These are phyloP conservation scores for Skeletonema potamos DNA, from an alignment of 108 stramenopile genomes.

Conservation along the genomic window DNA sequence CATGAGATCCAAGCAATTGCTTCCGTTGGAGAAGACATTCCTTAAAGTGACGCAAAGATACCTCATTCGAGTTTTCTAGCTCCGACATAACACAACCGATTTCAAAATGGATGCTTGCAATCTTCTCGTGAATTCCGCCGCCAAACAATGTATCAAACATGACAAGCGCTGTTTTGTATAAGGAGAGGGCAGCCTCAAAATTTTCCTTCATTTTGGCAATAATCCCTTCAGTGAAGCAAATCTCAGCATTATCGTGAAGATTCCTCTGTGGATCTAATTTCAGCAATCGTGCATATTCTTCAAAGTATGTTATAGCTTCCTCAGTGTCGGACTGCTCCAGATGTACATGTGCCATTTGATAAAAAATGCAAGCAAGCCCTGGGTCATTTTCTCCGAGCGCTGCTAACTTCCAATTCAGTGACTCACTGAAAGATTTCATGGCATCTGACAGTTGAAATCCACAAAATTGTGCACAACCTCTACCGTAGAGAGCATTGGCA, in stretches of 20 bases:
- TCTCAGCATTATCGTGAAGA: constrained; percentile 44
- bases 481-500: constrained; percentile 51
- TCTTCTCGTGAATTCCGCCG: constrained; percentile 31
- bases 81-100: constrained; percentile 71
- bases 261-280: constrained; percentile 39
- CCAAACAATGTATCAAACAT: constrained; percentile 46
- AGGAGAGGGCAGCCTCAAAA: constrained; percentile 28
- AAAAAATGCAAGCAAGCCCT: constrained; percentile 48
- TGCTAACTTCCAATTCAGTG: constrained; percentile 51
- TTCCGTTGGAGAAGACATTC: constrained; percentile 68
- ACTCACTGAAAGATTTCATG: constrained; percentile 51
- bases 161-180: constrained; percentile 35
- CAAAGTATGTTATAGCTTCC: constrained; percentile 40
- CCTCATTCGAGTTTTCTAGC: constrained; percentile 56
- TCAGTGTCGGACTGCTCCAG: constrained; percentile 35
- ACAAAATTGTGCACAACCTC: constrained; percentile 47
- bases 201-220: constrained; percentile 39
- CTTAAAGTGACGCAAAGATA: constrained; percentile 67
- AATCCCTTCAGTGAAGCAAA: constrained; percentile 44
- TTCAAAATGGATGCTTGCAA: constrained; percentile 49
- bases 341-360: constrained; percentile 52
- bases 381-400: constrained; percentile 42
- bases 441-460: constrained; percentile 40
- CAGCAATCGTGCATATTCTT: constrained; percentile 36
- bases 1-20: constrained; percentile 69